These are phyloP conservation scores for Rhododendron kiyosumense DNA, from an alignment of 148 eudicot species.

Conservation along the genomic window DNA sequence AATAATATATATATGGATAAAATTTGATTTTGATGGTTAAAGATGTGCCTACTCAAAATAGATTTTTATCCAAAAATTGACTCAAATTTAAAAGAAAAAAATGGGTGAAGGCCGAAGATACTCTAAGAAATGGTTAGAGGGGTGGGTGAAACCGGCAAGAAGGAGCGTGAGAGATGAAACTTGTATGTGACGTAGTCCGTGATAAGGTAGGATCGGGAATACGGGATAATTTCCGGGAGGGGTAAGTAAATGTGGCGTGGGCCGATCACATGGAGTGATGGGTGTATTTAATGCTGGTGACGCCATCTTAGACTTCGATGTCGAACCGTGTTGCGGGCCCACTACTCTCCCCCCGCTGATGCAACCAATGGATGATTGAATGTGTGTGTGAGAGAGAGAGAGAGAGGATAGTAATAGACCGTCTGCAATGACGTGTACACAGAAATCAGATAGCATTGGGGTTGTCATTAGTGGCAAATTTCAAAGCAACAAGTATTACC, in stretches of 20 bases:
- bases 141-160: not conserved
- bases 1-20: too few relatives aligned
- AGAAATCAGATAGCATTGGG: not conserved
- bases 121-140: not conserved
- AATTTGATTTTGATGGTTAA: too few relatives aligned
- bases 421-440: not conserved
- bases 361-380: not conserved
- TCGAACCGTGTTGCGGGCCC: not conserved
- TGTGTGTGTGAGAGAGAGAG: not conserved
- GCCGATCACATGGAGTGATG: slow-evolving; percentile 21
- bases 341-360: not conserved
- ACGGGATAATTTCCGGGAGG: not conserved
- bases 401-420: too few relatives aligned
- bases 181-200: not conserved
- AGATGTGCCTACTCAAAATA: too few relatives aligned
- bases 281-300: slow-evolving; percentile 9
- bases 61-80: too few relatives aligned
- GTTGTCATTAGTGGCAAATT: not conserved
- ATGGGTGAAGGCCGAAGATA: too few relatives aligned
- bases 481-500: too few relatives aligned
- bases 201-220: slow-evolving; percentile 4
- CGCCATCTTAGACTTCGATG: slow-evolving; percentile 14
- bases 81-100: too few relatives aligned
- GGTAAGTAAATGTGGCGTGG: not conserved
- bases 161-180: not conserved